Evolutionary conservation across 129 eudicot genomes (phyloP), one percentile per base, ranked within the genome.

Genomic region (Glebionis coronaria): DNA sequence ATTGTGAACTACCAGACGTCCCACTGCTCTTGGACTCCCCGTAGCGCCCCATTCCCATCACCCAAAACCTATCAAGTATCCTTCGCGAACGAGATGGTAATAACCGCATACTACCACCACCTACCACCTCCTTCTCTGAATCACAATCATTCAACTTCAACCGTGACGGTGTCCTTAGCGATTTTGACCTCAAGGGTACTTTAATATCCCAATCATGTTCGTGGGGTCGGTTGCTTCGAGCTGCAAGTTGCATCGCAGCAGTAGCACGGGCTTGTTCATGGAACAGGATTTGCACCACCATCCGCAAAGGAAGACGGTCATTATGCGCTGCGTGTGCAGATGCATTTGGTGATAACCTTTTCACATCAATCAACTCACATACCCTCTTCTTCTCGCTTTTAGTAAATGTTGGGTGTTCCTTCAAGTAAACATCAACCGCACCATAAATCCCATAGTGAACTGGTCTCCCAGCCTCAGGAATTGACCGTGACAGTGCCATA

Each of bases 311-410:
- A 19, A 93, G 90, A 11, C 72, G 77, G 9, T 92, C 96, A 60
- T 92, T 92, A 25, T 92, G 98, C 19, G 90, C 96, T 8, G 96
- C 98, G 56, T 92, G 98, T 77, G 73, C 69, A 12, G 87, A 80
- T 14, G 89, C 96, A 13, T 86, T 81, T 21, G 71, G 31, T 1
- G 89, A 68, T 56, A 92, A 13, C 76, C 79, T 92, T 76, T 82
- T 88, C 3, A 88, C 91, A 44, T 92, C 85, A 73, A 92, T 88
- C 12, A 80, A 72, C 56, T 87, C 87, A 14, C 98, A 88, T 2
- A 92, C 47, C 40, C 69, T 80, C 73, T 88, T 92, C 83, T 63
- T 92, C 38, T 92, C 96, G 18, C 70, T 53, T 84, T 92, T 92
- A 10, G 85, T 79, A 56, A 84, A 61, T 60, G n/a, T 67, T 11